These are phyloP conservation scores for Malus orientalis DNA, from an alignment of 306 rosid genomes.

Conservation along the genomic window DNA sequence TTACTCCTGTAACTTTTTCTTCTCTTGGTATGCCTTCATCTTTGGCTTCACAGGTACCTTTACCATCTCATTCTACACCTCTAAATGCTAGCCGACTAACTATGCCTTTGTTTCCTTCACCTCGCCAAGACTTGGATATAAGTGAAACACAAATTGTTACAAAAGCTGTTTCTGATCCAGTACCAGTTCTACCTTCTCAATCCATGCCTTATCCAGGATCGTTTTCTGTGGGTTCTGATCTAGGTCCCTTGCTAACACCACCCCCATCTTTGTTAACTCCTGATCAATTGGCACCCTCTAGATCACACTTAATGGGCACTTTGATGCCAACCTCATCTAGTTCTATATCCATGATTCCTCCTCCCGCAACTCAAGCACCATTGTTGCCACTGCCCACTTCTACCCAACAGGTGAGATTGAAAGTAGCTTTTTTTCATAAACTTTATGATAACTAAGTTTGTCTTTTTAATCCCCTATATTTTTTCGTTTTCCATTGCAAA, in stretches of 20 bases:
- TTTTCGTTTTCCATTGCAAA: neutral
- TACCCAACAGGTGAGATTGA: slow-evolving; percentile 43
- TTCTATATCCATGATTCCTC: slow-evolving; percentile 29
- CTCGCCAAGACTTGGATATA: slow-evolving; percentile 27
- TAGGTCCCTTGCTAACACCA: slow-evolving; percentile 31
- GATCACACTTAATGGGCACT: slow-evolving; percentile 20
- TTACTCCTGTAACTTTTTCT: slow-evolving; percentile 26
- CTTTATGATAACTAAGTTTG: neutral
- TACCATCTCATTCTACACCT: slow-evolving; percentile 27
- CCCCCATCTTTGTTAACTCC: slow-evolving; percentile 36
- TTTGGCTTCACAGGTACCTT: slow-evolving; percentile 26
- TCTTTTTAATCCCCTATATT: neutral
- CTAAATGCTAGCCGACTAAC: slow-evolving; percentile 18
- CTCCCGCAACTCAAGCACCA: slow-evolving; percentile 31
- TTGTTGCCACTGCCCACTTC: slow-evolving; percentile 45
- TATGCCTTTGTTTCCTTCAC: slow-evolving; percentile 23
- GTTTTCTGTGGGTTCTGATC: slow-evolving; percentile 30
- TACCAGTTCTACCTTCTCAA: slow-evolving; percentile 28
- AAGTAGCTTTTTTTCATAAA: neutral
- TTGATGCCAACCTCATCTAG: slow-evolving; percentile 20
- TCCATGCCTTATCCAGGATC: slow-evolving; percentile 29
- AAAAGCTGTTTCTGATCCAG: slow-evolving; percentile 27
- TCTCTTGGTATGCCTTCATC: slow-evolving; percentile 31
- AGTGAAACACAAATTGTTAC: slow-evolving; percentile 24
- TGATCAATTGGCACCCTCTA: slow-evolving; percentile 25